These are phyloP conservation scores for Cornus suecica DNA, from an alignment of 148 eudicot genomes.

Conservation along the genomic window DNA sequence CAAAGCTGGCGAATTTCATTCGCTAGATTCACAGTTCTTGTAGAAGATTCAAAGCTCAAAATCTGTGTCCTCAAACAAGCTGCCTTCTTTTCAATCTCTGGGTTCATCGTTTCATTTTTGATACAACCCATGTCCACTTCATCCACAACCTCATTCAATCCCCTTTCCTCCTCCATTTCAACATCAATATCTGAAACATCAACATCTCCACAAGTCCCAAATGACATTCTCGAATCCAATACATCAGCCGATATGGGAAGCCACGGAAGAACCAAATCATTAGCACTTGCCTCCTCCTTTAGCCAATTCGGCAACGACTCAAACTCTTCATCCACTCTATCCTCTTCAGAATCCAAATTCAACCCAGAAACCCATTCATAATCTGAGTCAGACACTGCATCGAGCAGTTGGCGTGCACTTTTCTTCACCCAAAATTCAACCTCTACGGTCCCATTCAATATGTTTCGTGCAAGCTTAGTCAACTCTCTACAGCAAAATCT, in stretches of 20 bases:
- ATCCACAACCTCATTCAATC: constrained; percentile 1
- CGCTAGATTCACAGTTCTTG: constrained; percentile 28
- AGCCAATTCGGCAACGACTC: constrained; percentile 39
- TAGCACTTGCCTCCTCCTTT: constrained; percentile 24
- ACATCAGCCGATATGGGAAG: constrained; percentile 33
- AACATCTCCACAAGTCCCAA: constrained; percentile 7
- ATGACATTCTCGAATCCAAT: constrained; percentile 20
- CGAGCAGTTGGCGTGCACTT: constrained; percentile 53
- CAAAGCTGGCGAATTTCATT: constrained; percentile 42
- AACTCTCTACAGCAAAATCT: constrained; percentile 36
- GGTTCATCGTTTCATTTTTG: constrained; percentile 14
- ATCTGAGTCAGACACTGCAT: constrained; percentile 34
- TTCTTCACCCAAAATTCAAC: constrained; percentile 51
- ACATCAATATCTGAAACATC: constrained; percentile 14
- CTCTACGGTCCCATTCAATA: constrained; percentile 23
- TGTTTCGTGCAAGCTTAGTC: constrained; percentile 29
- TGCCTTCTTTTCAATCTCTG: constrained; percentile 29
- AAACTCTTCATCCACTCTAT: constrained; percentile 36
- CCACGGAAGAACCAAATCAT: constrained; percentile 39
- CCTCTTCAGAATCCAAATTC: constrained; percentile 35
- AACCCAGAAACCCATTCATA: constrained; percentile 30
- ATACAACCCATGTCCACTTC: constrained; percentile 5
- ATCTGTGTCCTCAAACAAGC: constrained; percentile 23
- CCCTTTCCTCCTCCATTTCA: constrained; percentile 15
- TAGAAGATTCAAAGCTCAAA: constrained; percentile 20